phyloP scores from a whole-genome alignment of 768 basidiomycete genomes.

The Agaricus bisporus region DNA sequence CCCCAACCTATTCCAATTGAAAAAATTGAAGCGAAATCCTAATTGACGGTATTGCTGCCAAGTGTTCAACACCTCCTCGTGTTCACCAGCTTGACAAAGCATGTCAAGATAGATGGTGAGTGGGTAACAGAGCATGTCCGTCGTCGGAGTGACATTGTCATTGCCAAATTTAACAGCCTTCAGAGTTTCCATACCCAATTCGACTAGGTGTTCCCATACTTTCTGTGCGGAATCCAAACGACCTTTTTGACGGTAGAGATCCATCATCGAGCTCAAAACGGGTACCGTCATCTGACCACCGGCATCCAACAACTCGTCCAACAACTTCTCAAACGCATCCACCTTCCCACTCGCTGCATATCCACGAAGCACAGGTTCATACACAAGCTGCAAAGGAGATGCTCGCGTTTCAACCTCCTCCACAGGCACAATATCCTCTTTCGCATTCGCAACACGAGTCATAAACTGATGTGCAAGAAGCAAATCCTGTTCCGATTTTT shows the following conservation, averaged over 20 bases:
- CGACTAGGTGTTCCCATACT: constrained; percentile 66
- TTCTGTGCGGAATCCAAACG: constrained; percentile 48
- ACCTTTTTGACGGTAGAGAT: constrained; percentile 58
- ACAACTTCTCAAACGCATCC: constrained; percentile 51
- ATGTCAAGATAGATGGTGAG: constrained; percentile 80
- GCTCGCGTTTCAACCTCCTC: constrained; percentile 34
- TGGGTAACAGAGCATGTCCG: constrained; percentile 66
- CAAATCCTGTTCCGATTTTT: constrained; percentile 40
- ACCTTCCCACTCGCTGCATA: constrained; percentile 39
- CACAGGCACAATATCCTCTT: constrained; percentile 24
- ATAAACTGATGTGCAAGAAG: constrained; percentile 64
- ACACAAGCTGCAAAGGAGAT: constrained; percentile 27
- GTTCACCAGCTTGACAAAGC: constrained; percentile 56
- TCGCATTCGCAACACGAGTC: constrained; percentile 27
- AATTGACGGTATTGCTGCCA: constrained; percentile 61
- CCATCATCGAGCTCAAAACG: constrained; percentile 59
- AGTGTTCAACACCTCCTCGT: constrained; percentile 50
- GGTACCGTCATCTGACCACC: constrained; percentile 56
- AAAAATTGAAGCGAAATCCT: constrained; percentile 77
- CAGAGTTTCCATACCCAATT: constrained; percentile 21
- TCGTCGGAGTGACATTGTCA: constrained; percentile 8
- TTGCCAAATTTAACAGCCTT: not conserved
- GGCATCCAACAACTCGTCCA: constrained; percentile 41
- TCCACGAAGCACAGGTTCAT: constrained; percentile 52
- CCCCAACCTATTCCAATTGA: constrained; percentile 88